Evolutionary conservation across 805 yeast species (phyloP).

Genomic region (Starmera dryadoides): DNA sequence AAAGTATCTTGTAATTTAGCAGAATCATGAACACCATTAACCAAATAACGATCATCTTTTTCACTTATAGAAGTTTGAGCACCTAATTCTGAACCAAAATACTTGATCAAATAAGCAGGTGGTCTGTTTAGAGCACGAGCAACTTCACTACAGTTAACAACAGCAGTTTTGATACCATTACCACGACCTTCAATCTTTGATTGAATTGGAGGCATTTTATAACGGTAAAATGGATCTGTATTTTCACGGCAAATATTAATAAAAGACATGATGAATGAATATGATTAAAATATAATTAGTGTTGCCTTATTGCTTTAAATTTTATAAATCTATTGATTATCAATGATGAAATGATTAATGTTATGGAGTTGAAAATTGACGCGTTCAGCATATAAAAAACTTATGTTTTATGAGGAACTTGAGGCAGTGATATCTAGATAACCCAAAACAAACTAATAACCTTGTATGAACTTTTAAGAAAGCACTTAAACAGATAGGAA

Average conservation of each 20-base stretch:
- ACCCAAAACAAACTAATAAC: too few relatives aligned
- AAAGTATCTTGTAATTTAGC: slow-evolving; percentile 85
- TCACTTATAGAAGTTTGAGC: slow-evolving; percentile 87
- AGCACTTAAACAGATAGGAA: too few relatives aligned
- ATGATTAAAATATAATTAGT: too few relatives aligned
- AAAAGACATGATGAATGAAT: slow-evolving; percentile 54
- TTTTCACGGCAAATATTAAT: slow-evolving; percentile 95
- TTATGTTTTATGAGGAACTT: too few relatives aligned
- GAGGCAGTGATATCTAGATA: too few relatives aligned
- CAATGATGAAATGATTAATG: too few relatives aligned
- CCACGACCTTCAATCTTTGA: slow-evolving; percentile 98
- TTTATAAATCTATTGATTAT: too few relatives aligned
- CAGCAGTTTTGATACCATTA: slow-evolving; percentile 96
- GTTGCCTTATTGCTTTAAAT: too few relatives aligned
- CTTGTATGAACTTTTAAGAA: too few relatives aligned
- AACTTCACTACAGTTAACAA: slow-evolving; percentile 84
- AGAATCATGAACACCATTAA: slow-evolving; percentile 92
- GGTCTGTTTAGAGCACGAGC: slow-evolving; percentile 95
- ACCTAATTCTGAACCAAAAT: slow-evolving; percentile 94
- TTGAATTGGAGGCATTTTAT: slow-evolving; percentile 97
- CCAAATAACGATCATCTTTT: slow-evolving; percentile 76
- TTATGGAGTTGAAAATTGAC: too few relatives aligned
- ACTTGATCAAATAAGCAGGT: slow-evolving; percentile 84
- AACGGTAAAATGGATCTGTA: slow-evolving; percentile 97
- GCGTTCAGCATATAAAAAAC: too few relatives aligned